Base-by-base conservation (phyloP, 495 filamentous ascomycete genomes). In the Hypoxylon fragiforme region DNA sequence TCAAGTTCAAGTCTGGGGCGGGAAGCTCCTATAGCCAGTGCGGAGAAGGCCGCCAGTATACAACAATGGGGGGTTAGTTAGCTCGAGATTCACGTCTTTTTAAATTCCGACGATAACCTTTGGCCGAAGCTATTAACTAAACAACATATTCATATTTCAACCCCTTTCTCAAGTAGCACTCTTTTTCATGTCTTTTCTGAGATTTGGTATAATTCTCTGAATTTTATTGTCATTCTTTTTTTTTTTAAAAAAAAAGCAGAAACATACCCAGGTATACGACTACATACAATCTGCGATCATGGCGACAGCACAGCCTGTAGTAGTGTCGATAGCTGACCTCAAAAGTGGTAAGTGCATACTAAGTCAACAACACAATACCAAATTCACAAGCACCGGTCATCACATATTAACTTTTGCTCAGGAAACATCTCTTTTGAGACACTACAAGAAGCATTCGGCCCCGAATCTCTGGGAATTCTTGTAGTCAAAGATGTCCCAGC, bases 391-490 rank as follows among this genome's bases (percentile, higher is more conserved):
- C 24, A 26, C 22, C 32, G 38, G 32, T 16, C 13, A 16, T 20
- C 42, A 28, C 9, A 38, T 44, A n/a, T 51, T 65, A 13, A 65
- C 20, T 20, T n/a, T n/a, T n/a, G 36, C 22, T 13, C 48, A 91
- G 90, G 87, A 18, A 80, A 81, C 36, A 79, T 96, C 44, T 78
- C 87, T 4, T 88, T 90, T 49, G 79, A 84, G 16, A 81, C 81
- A 0, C 79, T 99, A 9, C 86, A 88, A 55, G 80, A 87, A 57
- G 94, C 94, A 2, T 97, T 99, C 65, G 94, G 94, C 2, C 90
- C 94, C 1, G 81, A 85, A 2, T 97, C 95, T 0, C 73, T 99
- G 19, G 94, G 95, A 0, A 96, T 99, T 38, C 85, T 99, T 32
- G 73, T 97, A 8, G 92, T 99, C 13, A 90, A 86, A 68, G 88